These are phyloP conservation scores for Citropsis articulata DNA, from an alignment of 345 rosid genomes.

Conservation along the genomic window DNA sequence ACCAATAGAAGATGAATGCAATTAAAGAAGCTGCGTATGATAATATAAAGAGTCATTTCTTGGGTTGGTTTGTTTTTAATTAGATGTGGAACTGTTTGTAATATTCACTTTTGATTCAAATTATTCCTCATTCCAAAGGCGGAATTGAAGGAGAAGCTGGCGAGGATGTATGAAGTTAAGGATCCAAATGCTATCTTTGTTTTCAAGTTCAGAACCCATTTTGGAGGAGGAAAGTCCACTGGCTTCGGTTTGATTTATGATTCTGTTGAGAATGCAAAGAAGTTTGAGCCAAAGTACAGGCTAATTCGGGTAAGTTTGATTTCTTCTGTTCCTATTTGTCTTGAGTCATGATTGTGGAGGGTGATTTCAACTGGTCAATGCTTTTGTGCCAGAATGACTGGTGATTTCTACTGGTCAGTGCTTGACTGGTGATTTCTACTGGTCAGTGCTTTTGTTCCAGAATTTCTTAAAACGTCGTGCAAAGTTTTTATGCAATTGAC, in stretches of 20 bases:
- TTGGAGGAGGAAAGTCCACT: slow-evolving; percentile 77
- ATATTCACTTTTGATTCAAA: background rate
- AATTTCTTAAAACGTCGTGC: background rate
- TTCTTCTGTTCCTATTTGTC: background rate
- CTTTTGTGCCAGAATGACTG: background rate
- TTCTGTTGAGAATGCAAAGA: slow-evolving; percentile 61
- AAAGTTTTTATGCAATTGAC: background rate
- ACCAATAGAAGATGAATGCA: background rate
- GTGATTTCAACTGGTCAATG: background rate
- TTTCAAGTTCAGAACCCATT: slow-evolving; percentile 70
- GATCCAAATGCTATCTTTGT: slow-evolving; percentile 62
- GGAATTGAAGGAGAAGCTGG: slow-evolving; percentile 62
- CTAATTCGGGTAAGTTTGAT: slow-evolving; percentile 59
- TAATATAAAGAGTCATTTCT: too few species aligned
- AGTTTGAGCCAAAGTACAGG: slow-evolving; percentile 69
- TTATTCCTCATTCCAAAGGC: slow-evolving; percentile 26
- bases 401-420: too few species aligned
- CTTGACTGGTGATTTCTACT: too few species aligned
- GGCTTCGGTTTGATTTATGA: slow-evolving; percentile 73
- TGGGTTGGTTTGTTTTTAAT: too few species aligned
- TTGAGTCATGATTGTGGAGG: background rate
- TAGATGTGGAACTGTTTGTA: background rate
- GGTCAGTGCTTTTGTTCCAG: background rate
- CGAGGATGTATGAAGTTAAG: slow-evolving; percentile 57
- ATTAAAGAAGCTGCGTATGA: background rate